Base-by-base conservation (phyloP, 1,139 yeast species). In the Scheffersomyces illinoinensis region DNA sequence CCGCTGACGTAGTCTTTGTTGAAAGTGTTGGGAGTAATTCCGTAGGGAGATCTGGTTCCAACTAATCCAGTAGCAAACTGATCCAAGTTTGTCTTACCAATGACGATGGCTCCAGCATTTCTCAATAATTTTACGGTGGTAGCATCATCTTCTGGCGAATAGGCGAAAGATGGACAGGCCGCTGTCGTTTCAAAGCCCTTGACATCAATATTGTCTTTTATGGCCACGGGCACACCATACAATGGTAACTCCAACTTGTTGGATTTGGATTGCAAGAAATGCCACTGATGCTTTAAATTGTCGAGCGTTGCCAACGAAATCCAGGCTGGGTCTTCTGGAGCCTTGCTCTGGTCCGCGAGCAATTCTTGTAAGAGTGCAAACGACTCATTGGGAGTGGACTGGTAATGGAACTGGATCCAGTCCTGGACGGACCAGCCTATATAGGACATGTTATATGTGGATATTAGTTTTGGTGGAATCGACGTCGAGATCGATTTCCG, bases 61-160 rank as follows among this genome's bases (percentile, higher is more conserved):
- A 95, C 98, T 59, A 95, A 81, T 43, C 99, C 99, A 4, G 98
- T 93, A 21, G 98, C 98, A 75, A 93, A 93, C 73, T 93, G 98
- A 72, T 93, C 98, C 72, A 93, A 81, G 72, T 93, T 93, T 60
- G 98, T 93, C 73, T 93, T 93, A 59, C 98, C 98, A 54, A 93
- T 80, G 49, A 93, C 84, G 57, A 93, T 90, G 53, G 98, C 98
- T 68, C 98, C 98, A 39, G 93, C 90, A 20, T 82, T 83, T 72
- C 92, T 85, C 66, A 93, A 81, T 46, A 88, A 76, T 26, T 77
- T 73, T 14, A 93, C 97, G 8, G 90, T 84, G 20, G 90, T 85
- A 52, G 98, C 87, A 70, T 93, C 98, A 58, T 79, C 78, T 51
- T 75, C 71, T 1, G 98, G 93, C 2, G 70, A 63, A 75, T 87